Evolutionary conservation across 495 filamentous ascomycete genomes (phyloP).

Genomic region (Aspergillus mulundensis): DNA sequence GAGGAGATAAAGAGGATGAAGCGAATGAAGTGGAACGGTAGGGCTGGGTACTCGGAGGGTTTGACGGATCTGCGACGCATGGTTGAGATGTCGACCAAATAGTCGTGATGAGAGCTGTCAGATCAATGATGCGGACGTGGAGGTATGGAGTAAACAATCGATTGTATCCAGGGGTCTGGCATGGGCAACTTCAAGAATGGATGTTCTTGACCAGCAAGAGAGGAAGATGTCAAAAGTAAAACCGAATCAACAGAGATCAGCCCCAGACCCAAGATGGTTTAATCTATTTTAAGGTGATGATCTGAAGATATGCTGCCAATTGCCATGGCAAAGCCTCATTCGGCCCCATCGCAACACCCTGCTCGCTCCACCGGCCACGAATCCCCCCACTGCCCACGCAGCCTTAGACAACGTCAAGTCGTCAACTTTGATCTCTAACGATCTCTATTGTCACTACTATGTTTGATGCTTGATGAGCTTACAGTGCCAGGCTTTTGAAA

Average conservation of each 20-base stretch:
- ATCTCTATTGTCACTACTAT: background rate
- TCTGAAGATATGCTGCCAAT: background rate
- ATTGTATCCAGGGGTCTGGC: background rate
- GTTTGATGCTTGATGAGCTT: background rate
- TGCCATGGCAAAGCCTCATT: slow-evolving; percentile 6
- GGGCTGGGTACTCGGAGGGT: slow-evolving; percentile 54
- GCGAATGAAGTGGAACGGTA: slow-evolving; percentile 58
- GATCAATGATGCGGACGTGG: background rate
- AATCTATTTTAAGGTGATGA: slow-evolving; percentile 1
- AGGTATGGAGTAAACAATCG: background rate
- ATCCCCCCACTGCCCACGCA: background rate
- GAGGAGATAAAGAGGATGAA: slow-evolving; percentile 48
- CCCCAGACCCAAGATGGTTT: background rate
- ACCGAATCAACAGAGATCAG: background rate
- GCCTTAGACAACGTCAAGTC: background rate
- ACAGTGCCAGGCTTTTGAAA: background rate
- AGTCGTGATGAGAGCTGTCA: background rate
- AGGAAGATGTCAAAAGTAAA: background rate
- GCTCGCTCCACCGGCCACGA: slow-evolving; percentile 3
- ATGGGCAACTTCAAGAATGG: background rate
- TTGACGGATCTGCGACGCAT: slow-evolving; percentile 38
- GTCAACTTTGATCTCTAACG: background rate
- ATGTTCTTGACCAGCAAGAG: slow-evolving; percentile 8
- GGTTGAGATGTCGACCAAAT: slow-evolving; percentile 5
- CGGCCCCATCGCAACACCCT: slow-evolving; percentile 3